phyloP scores from a whole-genome alignment of 2,329 filamentous ascomycete genomes.

The Cryphonectria nitschkei region DNA sequence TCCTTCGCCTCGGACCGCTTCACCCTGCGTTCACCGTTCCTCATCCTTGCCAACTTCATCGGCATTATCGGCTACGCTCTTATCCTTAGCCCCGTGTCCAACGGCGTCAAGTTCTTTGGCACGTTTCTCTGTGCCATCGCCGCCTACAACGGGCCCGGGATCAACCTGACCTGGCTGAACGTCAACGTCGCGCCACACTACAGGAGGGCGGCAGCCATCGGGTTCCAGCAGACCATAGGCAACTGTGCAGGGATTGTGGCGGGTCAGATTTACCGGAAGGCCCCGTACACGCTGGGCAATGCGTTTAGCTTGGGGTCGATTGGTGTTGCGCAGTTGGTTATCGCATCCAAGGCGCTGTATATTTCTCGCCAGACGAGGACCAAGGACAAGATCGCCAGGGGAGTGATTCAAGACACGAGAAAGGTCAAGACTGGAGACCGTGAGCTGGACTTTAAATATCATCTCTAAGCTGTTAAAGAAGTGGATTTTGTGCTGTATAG shows the following conservation, averaged over 20 bases:
- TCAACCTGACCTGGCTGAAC: conserved; percentile 52
- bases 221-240: conserved; percentile 49
- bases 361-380: conserved; percentile 44
- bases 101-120: conserved; percentile 54
- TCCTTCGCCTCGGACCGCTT: conserved; percentile 52
- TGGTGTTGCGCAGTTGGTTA: conserved; percentile 40
- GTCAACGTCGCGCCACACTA: conserved; percentile 51
- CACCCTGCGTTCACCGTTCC: conserved; percentile 44
- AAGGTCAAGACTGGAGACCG: conserved; percentile 51
- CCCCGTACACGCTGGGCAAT: conserved; percentile 40
- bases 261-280: conserved; percentile 42
- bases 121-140: conserved; percentile 52
- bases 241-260: conserved; percentile 51
- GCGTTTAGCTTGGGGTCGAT: conserved; percentile 35
- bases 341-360: conserved; percentile 47
- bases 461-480: conserved; percentile 34
- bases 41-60: conserved; percentile 60
- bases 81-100: conserved; percentile 50
- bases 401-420: conserved; percentile 48
- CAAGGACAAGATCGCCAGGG: conserved; percentile 44
- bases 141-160: conserved; percentile 51
- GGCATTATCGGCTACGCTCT: conserved; percentile 54
- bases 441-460: conserved; percentile 53
- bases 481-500: neutral
- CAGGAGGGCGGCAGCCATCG: conserved; percentile 50